phyloP scores from a whole-genome alignment of 371 early-diverging fungal species.

The Sporodiniella umbellata region DNA sequence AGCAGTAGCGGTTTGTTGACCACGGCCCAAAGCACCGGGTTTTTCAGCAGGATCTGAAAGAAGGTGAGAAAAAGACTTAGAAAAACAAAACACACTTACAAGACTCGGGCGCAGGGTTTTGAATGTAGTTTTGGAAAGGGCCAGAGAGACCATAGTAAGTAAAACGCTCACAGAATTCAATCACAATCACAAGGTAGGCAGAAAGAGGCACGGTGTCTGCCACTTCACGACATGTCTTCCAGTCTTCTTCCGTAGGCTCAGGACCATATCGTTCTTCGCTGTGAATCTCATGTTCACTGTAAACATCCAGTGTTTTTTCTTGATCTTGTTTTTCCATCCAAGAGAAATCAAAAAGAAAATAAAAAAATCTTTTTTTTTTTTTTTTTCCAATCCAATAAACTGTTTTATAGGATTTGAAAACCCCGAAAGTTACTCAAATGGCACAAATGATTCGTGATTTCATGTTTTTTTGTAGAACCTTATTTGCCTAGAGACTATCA shows the following conservation, averaged over 20 bases:
- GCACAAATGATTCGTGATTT: neutral
- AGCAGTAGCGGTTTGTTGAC: constrained; percentile 59
- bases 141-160: constrained; percentile 67
- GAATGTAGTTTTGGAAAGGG: constrained; percentile 65
- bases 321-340: constrained; percentile 15
- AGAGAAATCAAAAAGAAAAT: neutral
- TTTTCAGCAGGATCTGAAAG: constrained; percentile 36
- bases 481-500: too few species aligned
- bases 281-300: constrained; percentile 3
- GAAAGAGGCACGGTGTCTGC: constrained; percentile 47
- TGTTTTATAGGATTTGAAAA: too few species aligned
- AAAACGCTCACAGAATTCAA: constrained; percentile 78
- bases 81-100: constrained; percentile 20
- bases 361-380: neutral
- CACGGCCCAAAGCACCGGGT: constrained; percentile 47
- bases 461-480: neutral
- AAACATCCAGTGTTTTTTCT: constrained; percentile 3
- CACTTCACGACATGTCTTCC: constrained; percentile 38
- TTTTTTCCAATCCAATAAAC: neutral
- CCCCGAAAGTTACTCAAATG: neutral
- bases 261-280: constrained; percentile 15
- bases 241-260: constrained; percentile 53
- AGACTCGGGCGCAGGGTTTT: constrained; percentile 41
- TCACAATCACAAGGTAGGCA: constrained; percentile 59
- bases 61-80: neutral